Percentiles rank a stretch among this genome's conserved stretches.
Conservation (phyloP, 805 yeast genomes). For the Ogataea siamensis region DNA sequence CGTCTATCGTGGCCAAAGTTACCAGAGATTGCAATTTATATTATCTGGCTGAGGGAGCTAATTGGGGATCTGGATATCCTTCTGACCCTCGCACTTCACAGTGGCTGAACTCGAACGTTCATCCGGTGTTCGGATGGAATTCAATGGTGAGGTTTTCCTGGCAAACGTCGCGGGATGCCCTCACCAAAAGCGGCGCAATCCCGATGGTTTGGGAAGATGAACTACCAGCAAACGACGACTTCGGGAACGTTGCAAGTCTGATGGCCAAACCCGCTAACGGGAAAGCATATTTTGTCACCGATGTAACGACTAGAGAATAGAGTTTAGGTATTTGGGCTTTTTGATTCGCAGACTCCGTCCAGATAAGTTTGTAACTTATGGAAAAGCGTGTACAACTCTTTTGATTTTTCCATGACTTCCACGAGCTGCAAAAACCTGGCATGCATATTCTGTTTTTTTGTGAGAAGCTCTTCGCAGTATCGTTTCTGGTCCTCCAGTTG, state of each 20-base stretch:
- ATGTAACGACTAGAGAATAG: slow-evolving; percentile 1
- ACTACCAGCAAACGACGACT: slow-evolving; percentile 33
- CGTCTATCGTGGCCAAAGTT: slow-evolving; percentile 94
- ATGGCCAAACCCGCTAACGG: slow-evolving; percentile 9
- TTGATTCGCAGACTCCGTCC: slow-evolving; percentile 4
- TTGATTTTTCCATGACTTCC: slow-evolving; percentile 20
- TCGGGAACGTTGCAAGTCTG: slow-evolving; percentile 24
- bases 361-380: slow-evolving; percentile 14
- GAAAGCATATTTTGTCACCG: slow-evolving; percentile 23
- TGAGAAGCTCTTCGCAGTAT: slow-evolving; percentile 14
- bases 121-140: slow-evolving; percentile 85
- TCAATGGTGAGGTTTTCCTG: slow-evolving; percentile 77
- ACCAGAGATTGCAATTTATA: slow-evolving; percentile 63
- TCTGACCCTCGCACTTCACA: slow-evolving; percentile 81
- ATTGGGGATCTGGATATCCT: slow-evolving; percentile 92
- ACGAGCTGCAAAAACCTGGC: slow-evolving; percentile 18
- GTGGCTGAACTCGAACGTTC: slow-evolving; percentile 67
- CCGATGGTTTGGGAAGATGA: slow-evolving; percentile 63
- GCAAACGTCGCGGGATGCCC: slow-evolving; percentile 84
- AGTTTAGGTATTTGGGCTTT: no score
- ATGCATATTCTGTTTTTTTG: slow-evolving; percentile 19
- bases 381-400: slow-evolving; percentile 17
- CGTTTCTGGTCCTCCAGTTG: slow-evolving; percentile 17
- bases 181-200: slow-evolving; percentile 51
- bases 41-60: slow-evolving; percentile 20